Evolutionary conservation across 164 flowering plant species (phyloP), one percentile per base, ranked within the genome.

Genomic region (Nelumbo lutea): DNA sequence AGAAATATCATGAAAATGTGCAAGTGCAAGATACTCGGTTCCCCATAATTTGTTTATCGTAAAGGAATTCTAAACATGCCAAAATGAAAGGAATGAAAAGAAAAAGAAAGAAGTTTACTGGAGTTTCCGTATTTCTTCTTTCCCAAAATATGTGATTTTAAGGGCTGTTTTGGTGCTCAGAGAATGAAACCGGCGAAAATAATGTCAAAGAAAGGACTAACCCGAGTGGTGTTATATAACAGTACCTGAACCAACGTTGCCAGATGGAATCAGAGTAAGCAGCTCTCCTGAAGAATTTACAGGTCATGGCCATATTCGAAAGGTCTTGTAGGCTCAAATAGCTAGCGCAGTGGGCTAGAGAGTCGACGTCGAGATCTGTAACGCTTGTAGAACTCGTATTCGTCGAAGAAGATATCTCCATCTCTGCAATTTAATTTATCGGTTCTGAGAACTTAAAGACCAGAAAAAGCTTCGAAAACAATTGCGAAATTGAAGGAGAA

Each of bases 231-330:
- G 41, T 42, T 11, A 7, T 9, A 41, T 43, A 1, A 51, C 48
- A 67, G 48, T 6, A 87, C 95, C 89, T 83, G 82, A 77, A 85
- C 75, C 70, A 69, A 11, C 72, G 82, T 39, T 47, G 81, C 91
- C 96, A 90, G 61, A 90, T 67, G 9, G 83, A 70, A 66, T 90
- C 88, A 69, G 90, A 86, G 66, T 88, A 90, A 3, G 88, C 86
- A 56, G 76, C 84, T 3, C 42, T 60, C 15, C 81, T 75, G 78
- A 90, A 74, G 61, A 60, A 76, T 76, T 79, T 84, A 68, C 88
- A 88, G 66, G 96, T 65, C 82, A 83, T 79, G 66, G 90, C 86
- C 81, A 88, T 62, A 79, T 78, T 86, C 3, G 89, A 81, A 58
- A 90, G 43, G 72, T 85, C 96, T 64, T 69, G 83, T 2, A 83